phyloP scores from a whole-genome alignment of 1,139 yeast genomes.

The Yamadazyma trypodendri region DNA sequence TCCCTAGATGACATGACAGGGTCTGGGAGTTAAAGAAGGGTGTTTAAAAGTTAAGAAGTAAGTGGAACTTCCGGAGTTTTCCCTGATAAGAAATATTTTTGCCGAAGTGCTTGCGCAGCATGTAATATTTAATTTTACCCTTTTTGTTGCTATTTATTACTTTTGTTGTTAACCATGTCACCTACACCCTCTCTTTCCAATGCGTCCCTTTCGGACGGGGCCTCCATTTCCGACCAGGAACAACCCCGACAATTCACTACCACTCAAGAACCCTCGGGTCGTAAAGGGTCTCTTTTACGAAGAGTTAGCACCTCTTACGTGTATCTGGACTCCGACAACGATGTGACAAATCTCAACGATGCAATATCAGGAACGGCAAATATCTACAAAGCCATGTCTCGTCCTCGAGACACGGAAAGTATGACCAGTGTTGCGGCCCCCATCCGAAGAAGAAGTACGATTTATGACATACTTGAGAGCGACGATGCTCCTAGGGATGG shows the following conservation, averaged over 20 bases:
- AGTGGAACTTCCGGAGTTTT: no score
- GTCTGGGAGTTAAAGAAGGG: no score
- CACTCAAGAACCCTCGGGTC: not conserved
- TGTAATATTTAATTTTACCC: no score
- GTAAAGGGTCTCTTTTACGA: conserved; percentile 2
- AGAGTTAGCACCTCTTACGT: conserved; percentile 2
- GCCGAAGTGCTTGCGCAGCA: not conserved
- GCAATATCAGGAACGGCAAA: conserved; percentile 59
- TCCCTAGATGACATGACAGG: no score
- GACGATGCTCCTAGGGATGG: conserved; percentile 1
- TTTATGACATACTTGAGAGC: not conserved
- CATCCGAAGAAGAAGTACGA: not conserved
- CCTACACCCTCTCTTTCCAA: no score
- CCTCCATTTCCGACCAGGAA: not conserved
- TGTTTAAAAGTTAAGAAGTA: no score
- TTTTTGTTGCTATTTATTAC: no score
- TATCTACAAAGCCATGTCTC: conserved; percentile 2
- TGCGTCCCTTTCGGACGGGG: not conserved
- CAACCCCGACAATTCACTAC: not conserved
- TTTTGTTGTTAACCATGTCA: no score
- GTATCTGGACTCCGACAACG: not conserved
- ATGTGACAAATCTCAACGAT: conserved; percentile 68
- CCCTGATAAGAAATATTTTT: no score
- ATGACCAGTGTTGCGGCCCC: not conserved
- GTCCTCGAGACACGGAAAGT: not conserved